phyloP scores from a whole-genome alignment of 176 grass and related monocot species.

The Calamus simplicifolius region DNA sequence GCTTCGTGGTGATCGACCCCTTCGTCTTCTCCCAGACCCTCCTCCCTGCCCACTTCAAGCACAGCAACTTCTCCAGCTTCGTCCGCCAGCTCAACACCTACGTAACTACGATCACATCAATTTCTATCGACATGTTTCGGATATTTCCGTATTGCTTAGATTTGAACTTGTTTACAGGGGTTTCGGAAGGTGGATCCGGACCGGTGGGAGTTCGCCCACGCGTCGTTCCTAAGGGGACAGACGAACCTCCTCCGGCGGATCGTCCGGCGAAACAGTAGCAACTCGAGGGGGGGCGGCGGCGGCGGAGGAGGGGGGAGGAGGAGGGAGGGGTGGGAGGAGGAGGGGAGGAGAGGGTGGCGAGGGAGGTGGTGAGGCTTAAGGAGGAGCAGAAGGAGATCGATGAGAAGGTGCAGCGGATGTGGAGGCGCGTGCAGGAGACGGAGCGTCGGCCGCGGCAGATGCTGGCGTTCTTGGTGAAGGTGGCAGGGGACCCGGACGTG shows the following conservation, averaged over 20 bases:
- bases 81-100: slow-evolving; percentile 94
- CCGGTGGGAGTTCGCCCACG: slow-evolving; percentile 76
- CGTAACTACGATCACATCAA: slow-evolving; percentile 11
- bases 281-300: neutral
- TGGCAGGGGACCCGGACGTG: slow-evolving; percentile 48
- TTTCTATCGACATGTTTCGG: too few relatives aligned
- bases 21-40: slow-evolving; percentile 71
- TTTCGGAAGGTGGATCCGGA: slow-evolving; percentile 75
- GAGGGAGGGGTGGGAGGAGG: neutral
- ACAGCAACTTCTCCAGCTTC: slow-evolving; percentile 94
- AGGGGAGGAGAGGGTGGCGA: slow-evolving; percentile 27
- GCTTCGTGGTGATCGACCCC: slow-evolving; percentile 73
- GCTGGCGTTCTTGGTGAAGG: slow-evolving; percentile 73
- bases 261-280: slow-evolving; percentile 32
- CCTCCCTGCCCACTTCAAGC: slow-evolving; percentile 85
- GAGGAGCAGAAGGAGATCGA: slow-evolving; percentile 52
- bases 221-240: slow-evolving; percentile 52
- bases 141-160: too few relatives aligned
- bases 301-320: neutral
- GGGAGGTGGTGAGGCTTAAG: slow-evolving; percentile 55
- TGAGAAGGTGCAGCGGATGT: slow-evolving; percentile 46
- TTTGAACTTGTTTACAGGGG: slow-evolving; percentile 21
- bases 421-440: slow-evolving; percentile 60
- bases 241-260: slow-evolving; percentile 55
- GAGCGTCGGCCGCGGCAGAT: slow-evolving; percentile 69